Evolutionary conservation across 208 protist species (phyloP).

Genomic region (Wallacemonas sp.): DNA sequence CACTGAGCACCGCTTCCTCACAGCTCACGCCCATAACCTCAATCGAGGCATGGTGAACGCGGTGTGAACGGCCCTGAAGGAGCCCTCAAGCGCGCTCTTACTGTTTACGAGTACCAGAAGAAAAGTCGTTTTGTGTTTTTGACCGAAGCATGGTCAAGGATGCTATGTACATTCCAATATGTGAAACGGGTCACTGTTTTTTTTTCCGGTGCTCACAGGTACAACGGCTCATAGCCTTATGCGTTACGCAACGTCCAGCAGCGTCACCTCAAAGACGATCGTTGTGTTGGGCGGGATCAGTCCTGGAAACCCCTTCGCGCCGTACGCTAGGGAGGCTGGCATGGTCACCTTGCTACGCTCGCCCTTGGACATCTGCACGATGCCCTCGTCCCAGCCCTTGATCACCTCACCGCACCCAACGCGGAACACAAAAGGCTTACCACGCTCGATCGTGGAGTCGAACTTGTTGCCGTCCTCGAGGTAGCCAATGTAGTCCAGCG

Average conservation of each 20-base stretch:
- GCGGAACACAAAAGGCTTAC: conserved; percentile 93
- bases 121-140: no score
- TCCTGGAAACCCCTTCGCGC: conserved; percentile 83
- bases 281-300: conserved; percentile 88
- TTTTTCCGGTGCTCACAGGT: no score
- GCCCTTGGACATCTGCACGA: conserved; percentile 93
- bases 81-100: no score
- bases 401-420: conserved; percentile 93
- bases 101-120: no score
- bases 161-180: neutral
- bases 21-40: no score
- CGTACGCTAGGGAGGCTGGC: conserved; percentile 88
- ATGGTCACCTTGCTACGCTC: conserved; percentile 93
- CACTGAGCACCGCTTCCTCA: no score
- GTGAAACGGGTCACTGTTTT: neutral
- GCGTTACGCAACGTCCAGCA: conserved; percentile 76
- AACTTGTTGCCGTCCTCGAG: conserved; percentile 85
- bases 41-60: no score
- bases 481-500: conserved; percentile 86
- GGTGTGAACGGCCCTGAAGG: no score
- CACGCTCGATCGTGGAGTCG: conserved; percentile 85
- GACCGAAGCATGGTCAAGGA: no score
- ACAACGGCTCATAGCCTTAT: neutral
- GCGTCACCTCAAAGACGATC: conserved; percentile 93
- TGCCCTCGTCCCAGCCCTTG: conserved; percentile 95